These are phyloP conservation scores for Nosema granulosis DNA, from an alignment of 371 early-diverging fungal genomes.

Conservation along the genomic window DNA sequence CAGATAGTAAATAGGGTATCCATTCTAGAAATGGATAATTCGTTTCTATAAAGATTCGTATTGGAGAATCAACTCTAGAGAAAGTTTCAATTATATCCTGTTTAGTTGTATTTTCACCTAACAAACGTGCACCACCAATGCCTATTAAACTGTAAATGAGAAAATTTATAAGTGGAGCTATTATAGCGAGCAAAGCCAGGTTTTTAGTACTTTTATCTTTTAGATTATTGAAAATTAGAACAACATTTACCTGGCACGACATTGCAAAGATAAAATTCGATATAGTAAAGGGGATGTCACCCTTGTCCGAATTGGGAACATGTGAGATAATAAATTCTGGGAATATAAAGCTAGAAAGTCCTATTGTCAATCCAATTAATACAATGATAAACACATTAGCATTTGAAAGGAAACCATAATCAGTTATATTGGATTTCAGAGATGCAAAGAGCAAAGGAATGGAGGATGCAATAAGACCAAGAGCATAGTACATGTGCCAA, in stretches of 20 bases:
- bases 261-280: constrained; percentile 59
- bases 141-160: constrained; percentile 54
- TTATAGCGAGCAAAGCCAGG: constrained; percentile 39
- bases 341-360: not conserved
- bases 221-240: constrained; percentile 53
- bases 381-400: not conserved
- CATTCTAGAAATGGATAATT: too few species aligned
- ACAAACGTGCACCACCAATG: constrained; percentile 24
- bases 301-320: not conserved
- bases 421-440: not conserved
- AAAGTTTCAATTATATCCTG: not conserved
- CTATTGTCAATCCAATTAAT: not conserved
- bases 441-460: too few species aligned
- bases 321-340: not conserved
- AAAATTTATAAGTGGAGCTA: constrained; percentile 30
- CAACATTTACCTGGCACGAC: constrained; percentile 63
- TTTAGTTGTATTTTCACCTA: not conserved
- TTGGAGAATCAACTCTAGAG: too few species aligned
- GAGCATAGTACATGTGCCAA: not conserved
- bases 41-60: too few species aligned
- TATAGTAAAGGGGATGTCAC: not conserved
- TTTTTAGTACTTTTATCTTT: constrained; percentile 37
- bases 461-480: not conserved
- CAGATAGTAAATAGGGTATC: too few species aligned
- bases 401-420: not conserved